Percentiles rank a stretch among this genome's conserved stretches.
Conservation (phyloP, 129 eudicot species). For the Escallonia rubra region DNA sequence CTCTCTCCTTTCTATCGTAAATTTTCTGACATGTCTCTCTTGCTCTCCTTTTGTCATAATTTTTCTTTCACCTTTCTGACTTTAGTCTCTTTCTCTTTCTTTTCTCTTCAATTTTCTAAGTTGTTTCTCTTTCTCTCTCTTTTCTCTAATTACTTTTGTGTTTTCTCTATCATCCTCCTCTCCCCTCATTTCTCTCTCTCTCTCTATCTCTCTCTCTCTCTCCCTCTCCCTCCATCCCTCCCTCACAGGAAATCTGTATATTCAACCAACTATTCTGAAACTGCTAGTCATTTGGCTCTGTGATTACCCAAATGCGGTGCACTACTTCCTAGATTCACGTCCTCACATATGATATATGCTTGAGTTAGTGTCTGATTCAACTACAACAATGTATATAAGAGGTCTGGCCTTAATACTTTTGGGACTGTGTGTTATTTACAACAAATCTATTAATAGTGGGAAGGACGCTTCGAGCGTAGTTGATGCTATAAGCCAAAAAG, state of each 20-base stretch:
- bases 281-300: constrained; percentile 79
- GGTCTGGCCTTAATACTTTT: constrained; percentile 81
- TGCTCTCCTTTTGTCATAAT: too few species aligned
- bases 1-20: too few species aligned
- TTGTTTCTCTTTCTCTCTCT: too few species aligned
- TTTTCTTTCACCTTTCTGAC: too few species aligned
- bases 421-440: constrained; percentile 75
- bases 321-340: constrained; percentile 76
- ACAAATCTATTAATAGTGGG: constrained; percentile 42
- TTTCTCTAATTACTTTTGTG: too few species aligned
- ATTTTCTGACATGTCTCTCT: too few species aligned
- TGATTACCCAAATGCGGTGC: constrained; percentile 75
- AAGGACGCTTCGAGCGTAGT: constrained; percentile 74
- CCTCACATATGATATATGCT: constrained; percentile 82
- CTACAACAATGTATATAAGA: constrained; percentile 53
- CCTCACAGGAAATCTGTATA: constrained; percentile 40
- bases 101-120: too few species aligned
- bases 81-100: too few species aligned
- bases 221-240: too few species aligned
- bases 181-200: too few species aligned
- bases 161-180: too few species aligned
- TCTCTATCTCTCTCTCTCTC: too few species aligned
- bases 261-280: constrained; percentile 77
- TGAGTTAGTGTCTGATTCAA: constrained; percentile 60
- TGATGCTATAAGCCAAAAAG: constrained; percentile 80